Conservation (phyloP, 306 rosid species). For the Cyclanthera cordifolia region DNA sequence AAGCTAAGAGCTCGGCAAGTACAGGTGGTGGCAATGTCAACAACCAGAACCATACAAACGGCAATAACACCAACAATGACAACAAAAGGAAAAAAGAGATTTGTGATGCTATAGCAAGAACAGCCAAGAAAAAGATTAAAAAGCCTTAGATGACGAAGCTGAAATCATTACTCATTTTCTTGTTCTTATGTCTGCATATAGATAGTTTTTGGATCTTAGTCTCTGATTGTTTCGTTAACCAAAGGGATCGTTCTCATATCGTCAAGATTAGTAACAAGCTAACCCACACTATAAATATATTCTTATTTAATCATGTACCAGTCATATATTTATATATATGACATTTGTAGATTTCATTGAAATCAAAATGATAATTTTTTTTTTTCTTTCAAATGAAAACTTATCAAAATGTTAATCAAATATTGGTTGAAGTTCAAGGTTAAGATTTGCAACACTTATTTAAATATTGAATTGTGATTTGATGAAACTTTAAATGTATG, state of each 20-base stretch:
- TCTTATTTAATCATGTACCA: too few relatives aligned
- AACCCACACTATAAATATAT: not conserved
- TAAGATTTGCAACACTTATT: too few relatives aligned
- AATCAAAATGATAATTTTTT: too few relatives aligned
- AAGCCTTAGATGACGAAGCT: conserved; percentile 13
- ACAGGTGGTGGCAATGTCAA: conserved; percentile 21
- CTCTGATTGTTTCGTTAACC: not conserved
- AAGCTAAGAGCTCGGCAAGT: conserved; percentile 43
- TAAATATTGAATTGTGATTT: too few relatives aligned
- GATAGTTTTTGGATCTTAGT: not conserved
- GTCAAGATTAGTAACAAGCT: not conserved
- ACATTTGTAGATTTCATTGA: too few relatives aligned
- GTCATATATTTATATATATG: too few relatives aligned
- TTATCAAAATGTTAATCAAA: too few relatives aligned
- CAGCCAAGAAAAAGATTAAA: conserved; percentile 49
- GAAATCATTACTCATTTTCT: not conserved
- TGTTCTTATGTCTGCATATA: not conserved
- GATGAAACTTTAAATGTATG: too few relatives aligned
- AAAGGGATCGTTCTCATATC: not conserved
- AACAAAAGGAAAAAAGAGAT: conserved; percentile 47
- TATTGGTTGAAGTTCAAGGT: too few relatives aligned
- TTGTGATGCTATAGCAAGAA: conserved; percentile 52
- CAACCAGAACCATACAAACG: conserved; percentile 10
- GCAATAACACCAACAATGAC: conserved; percentile 24
- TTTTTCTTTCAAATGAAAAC: too few relatives aligned